Conservation (phyloP, 1,139 yeast genomes). For the Barnettozyma hawaiiensis region DNA sequence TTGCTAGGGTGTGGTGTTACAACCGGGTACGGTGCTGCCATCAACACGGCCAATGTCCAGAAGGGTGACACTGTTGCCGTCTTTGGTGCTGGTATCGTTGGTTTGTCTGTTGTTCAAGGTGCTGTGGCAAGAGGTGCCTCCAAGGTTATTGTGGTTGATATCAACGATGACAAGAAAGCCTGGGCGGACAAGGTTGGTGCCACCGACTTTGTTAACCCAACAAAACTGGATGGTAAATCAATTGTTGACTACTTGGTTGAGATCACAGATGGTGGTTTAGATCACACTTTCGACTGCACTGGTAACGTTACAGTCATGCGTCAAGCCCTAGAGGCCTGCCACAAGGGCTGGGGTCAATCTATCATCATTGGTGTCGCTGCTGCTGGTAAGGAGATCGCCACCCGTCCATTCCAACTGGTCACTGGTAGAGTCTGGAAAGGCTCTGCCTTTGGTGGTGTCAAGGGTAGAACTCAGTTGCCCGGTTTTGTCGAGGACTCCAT, state of each 20-base stretch:
- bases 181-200: slow-evolving; percentile 94
- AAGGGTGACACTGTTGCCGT: slow-evolving; percentile 93
- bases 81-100: slow-evolving; percentile 97
- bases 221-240: slow-evolving; percentile 62
- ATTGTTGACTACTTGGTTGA: slow-evolving; percentile 83
- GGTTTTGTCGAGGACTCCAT: slow-evolving; percentile 82
- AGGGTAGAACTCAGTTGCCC: slow-evolving; percentile 95
- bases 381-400: slow-evolving; percentile 92
- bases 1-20: slow-evolving; percentile 97
- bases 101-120: slow-evolving; percentile 93
- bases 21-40: slow-evolving; percentile 97
- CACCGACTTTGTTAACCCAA: slow-evolving; percentile 87
- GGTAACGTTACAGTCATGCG: slow-evolving; percentile 96
- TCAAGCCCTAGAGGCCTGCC: slow-evolving; percentile 92
- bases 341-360: slow-evolving; percentile 98
- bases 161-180: slow-evolving; percentile 73
- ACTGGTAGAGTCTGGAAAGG: slow-evolving; percentile 99
- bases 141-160: slow-evolving; percentile 80
- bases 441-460: slow-evolving; percentile 97
- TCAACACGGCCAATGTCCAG: slow-evolving; percentile 87
- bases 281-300: slow-evolving; percentile 94
- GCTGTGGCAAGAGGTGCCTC: slow-evolving; percentile 78
- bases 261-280: slow-evolving; percentile 94
- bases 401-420: slow-evolving; percentile 97
- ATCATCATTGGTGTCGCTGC: slow-evolving; percentile 97